phyloP scores from a whole-genome alignment of 1,284 basidiomycete genomes.

The Volvariella surrecta region DNA sequence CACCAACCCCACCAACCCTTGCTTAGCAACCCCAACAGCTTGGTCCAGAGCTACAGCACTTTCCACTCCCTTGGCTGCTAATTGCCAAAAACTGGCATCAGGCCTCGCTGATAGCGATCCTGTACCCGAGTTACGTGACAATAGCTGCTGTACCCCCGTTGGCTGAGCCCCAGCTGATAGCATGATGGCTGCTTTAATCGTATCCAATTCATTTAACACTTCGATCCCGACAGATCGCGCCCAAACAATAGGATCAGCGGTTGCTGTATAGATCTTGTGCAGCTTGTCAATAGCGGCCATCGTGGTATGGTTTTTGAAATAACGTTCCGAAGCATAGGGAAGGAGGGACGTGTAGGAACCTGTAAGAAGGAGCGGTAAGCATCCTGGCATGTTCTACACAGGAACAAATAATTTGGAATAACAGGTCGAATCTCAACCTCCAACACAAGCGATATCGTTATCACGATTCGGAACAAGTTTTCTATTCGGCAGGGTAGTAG shows the following conservation, averaged over 20 bases:
- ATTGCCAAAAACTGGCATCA: conserved; percentile 14
- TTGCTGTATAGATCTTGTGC: conserved; percentile 74
- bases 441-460: too few species aligned
- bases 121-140: not conserved
- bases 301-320: conserved; percentile 79
- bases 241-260: conserved; percentile 70
- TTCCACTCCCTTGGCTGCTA: conserved; percentile 28
- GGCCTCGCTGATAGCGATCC: conserved; percentile 13
- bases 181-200: conserved; percentile 80
- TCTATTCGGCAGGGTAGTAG: too few species aligned
- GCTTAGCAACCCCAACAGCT: conserved; percentile 18
- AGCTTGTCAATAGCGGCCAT: conserved; percentile 84
- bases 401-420: too few species aligned
- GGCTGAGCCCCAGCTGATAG: conserved; percentile 56
- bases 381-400: not conserved
- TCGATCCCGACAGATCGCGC: conserved; percentile 83
- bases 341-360: conserved; percentile 73
- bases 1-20: conserved; percentile 15
- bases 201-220: conserved; percentile 81
- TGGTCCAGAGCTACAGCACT: conserved; percentile 19
- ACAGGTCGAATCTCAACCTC: too few species aligned
- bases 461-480: too few species aligned
- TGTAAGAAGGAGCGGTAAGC: conserved; percentile 17
- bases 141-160: conserved; percentile 2
- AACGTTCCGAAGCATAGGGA: conserved; percentile 74